Percentiles rank a stretch among this genome's conserved stretches.
These are phyloP conservation scores for Pinus tabuliformis DNA, from an alignment of 75 land plant species.

Conservation along the genomic window DNA sequence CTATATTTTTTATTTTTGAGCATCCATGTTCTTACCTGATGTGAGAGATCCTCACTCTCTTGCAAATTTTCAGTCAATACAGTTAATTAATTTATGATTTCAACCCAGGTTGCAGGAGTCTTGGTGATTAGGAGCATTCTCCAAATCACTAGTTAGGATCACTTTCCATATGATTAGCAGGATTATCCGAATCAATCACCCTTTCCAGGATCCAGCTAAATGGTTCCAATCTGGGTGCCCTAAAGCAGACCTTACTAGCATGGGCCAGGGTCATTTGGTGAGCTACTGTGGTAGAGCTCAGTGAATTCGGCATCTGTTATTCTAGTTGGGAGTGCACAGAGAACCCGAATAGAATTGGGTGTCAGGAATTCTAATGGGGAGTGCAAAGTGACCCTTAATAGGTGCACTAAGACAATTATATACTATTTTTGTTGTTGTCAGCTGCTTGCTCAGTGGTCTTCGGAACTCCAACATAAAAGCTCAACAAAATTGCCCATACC, in stretches of 20 bases:
- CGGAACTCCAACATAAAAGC: too few relatives aligned
- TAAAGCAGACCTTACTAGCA: too few relatives aligned
- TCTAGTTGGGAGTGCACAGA: neutral
- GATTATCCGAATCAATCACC: too few relatives aligned
- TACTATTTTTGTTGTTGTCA: neutral
- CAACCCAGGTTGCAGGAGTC: neutral
- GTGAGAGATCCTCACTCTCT: neutral
- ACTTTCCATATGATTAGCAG: too few relatives aligned
- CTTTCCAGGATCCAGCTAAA: too few relatives aligned
- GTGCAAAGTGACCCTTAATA: neutral
- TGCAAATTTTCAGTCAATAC: neutral
- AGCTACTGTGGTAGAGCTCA: too few relatives aligned
- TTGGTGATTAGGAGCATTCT: neutral
- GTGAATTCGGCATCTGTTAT: neutral
- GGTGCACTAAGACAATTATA: neutral
- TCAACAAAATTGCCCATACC: neutral
- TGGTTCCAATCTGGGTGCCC: too few relatives aligned
- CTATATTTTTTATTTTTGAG: neutral
- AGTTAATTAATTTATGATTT: too few relatives aligned
- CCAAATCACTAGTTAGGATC: neutral
- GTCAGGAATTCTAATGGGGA: neutral
- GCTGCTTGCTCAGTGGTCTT: neutral
- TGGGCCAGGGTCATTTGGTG: too few relatives aligned
- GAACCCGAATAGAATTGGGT: neutral
- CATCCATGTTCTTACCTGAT: neutral